Conservation (phyloP, 192 early-diverging fungal genomes). For the Lunasporangiospora selenospora region DNA sequence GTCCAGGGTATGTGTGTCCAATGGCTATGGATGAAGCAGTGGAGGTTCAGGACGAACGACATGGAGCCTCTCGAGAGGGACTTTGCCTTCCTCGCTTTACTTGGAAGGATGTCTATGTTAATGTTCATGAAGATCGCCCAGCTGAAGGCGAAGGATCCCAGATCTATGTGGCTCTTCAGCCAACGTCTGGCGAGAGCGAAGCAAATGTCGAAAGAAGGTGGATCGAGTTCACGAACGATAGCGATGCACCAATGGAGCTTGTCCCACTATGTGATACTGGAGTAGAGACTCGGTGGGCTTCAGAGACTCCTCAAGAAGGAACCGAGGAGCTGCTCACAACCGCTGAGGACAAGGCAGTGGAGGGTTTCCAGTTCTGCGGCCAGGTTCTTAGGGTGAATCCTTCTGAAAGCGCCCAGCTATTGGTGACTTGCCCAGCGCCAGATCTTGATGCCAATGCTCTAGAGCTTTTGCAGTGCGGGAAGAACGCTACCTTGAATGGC, state of each 20-base stretch:
- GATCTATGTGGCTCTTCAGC: conserved; percentile 21
- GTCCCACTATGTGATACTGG: conserved; percentile 53
- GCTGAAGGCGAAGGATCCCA: neutral
- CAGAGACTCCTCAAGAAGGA: conserved; percentile 2
- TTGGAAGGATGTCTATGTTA: conserved; percentile 41
- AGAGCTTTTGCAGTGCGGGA: conserved; percentile 53
- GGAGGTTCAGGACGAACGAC: conserved; percentile 29
- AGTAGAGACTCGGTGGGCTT: conserved; percentile 53
- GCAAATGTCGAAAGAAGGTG: conserved; percentile 21
- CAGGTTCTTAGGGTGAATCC: conserved; percentile 50
- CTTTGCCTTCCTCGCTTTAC: conserved; percentile 25
- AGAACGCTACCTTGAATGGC: conserved; percentile 61
- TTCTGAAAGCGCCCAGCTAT: conserved; percentile 52
- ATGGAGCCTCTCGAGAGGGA: conserved; percentile 27
- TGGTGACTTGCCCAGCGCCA: conserved; percentile 63
- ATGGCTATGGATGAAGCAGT: conserved; percentile 21
- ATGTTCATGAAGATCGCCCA: conserved; percentile 14
- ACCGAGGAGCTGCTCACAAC: neutral
- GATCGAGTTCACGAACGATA: conserved; percentile 54
- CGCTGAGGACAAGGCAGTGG: conserved; percentile 8
- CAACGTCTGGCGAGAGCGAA: conserved; percentile 25
- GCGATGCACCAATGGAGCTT: conserved; percentile 62
- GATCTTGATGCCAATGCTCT: conserved; percentile 40
- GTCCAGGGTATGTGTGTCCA: conserved; percentile 18
- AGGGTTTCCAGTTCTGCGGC: conserved; percentile 50